Conservation (phyloP, 345 rosid species). For the Luvunga scandens region DNA sequence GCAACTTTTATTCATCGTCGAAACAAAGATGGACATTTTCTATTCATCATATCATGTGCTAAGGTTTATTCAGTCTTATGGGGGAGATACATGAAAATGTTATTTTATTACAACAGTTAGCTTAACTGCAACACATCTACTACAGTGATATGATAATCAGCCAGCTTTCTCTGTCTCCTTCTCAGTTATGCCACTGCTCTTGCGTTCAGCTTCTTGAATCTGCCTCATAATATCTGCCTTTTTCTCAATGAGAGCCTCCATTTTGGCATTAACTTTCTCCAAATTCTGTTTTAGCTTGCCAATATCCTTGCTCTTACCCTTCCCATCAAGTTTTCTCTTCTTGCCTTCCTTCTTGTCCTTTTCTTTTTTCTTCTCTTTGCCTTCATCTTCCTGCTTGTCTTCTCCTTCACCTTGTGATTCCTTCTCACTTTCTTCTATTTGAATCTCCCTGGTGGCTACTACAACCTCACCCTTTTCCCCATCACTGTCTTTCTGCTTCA, state of each 20-base stretch:
- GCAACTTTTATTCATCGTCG: not conserved
- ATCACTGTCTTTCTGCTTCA: slow-evolving; percentile 14
- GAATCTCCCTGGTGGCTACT: slow-evolving; percentile 28
- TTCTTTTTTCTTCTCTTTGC: slow-evolving; percentile 25
- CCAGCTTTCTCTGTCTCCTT: slow-evolving; percentile 16
- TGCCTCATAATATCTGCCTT: slow-evolving; percentile 51
- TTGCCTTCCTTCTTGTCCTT: slow-evolving; percentile 38
- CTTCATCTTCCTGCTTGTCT: slow-evolving; percentile 24
- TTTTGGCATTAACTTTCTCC: slow-evolving; percentile 56
- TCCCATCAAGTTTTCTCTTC: slow-evolving; percentile 44
- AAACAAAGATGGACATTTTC: not conserved
- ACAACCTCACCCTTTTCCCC: slow-evolving; percentile 16
- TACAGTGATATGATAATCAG: not conserved
- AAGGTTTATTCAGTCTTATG: not conserved
- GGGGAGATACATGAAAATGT: too few species aligned
- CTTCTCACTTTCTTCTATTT: slow-evolving; percentile 18
- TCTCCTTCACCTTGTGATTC: slow-evolving; percentile 27
- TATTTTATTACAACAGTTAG: too few species aligned
- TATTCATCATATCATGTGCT: not conserved
- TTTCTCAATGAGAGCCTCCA: slow-evolving; percentile 45
- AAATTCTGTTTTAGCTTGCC: slow-evolving; percentile 50
- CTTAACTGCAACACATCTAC: not conserved
- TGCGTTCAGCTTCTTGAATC: slow-evolving; percentile 54
- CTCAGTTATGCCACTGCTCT: slow-evolving; percentile 10
- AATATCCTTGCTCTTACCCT: slow-evolving; percentile 42